These are phyloP conservation scores for Magnolia kwangsiensis DNA, from an alignment of 164 flowering plant species.

Conservation along the genomic window DNA sequence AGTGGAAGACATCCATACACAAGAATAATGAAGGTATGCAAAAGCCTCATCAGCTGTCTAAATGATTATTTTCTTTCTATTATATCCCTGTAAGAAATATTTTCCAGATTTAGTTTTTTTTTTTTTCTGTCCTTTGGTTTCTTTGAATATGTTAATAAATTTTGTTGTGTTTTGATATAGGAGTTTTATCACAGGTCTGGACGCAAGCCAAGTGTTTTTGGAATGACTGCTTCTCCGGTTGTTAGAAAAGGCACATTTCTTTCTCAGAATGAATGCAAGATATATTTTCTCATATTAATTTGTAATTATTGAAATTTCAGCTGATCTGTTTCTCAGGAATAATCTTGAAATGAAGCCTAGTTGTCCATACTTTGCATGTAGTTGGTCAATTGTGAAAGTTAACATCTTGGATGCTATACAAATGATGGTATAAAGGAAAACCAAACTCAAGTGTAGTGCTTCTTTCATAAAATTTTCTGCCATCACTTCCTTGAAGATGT, in stretches of 20 bases:
- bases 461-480: no score
- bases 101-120: background rate
- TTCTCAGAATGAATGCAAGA: background rate
- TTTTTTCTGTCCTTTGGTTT: background rate
- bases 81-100: background rate
- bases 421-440: no score
- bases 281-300: background rate
- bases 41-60: background rate
- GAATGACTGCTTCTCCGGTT: conserved; percentile 90
- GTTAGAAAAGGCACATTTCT: conserved; percentile 54
- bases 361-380: background rate
- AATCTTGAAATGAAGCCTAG: background rate
- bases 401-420: no score
- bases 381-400: background rate
- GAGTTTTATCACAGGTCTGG: conserved; percentile 66
- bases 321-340: background rate
- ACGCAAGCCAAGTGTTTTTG: conserved; percentile 76
- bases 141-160: conserved; percentile 5
- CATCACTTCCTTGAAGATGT: no score
- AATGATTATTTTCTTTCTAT: background rate
- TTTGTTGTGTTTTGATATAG: conserved; percentile 29
- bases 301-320: background rate
- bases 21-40: conserved; percentile 76
- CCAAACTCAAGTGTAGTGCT: no score
- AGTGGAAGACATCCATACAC: conserved; percentile 81